Conservation (phyloP, 148 eudicot genomes). For the Polygonum maritimum region DNA sequence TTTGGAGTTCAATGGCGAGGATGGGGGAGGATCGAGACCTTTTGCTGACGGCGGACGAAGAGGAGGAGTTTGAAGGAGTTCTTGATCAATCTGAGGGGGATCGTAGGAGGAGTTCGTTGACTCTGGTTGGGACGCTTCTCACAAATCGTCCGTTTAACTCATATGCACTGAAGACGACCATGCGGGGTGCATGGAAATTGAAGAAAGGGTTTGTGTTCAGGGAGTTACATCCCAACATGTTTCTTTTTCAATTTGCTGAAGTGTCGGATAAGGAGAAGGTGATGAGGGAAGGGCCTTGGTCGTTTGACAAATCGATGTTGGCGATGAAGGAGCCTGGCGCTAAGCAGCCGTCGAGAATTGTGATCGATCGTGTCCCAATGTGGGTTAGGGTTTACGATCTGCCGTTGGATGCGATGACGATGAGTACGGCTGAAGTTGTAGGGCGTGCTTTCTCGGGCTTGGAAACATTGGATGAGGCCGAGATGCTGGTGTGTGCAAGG, state of each 20-base stretch:
- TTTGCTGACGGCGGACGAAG: too few species aligned
- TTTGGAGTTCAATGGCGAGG: too few species aligned
- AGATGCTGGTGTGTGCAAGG: background rate
- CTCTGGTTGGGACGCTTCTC: background rate
- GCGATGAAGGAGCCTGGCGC: background rate
- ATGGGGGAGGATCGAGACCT: too few species aligned
- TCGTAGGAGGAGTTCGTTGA: too few species aligned
- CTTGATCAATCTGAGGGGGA: too few species aligned
- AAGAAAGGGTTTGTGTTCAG: background rate
- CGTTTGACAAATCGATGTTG: background rate
- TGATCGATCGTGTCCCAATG: background rate
- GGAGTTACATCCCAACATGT: background rate
- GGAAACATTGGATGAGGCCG: background rate
- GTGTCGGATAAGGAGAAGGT: background rate
- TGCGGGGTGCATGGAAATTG: background rate
- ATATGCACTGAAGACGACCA: background rate
- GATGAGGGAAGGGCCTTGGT: background rate
- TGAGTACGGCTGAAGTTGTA: background rate
- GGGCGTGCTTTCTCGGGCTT: background rate
- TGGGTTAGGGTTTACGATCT: background rate
- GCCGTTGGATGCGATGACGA: background rate
- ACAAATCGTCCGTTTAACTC: background rate
- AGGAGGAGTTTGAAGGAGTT: too few species aligned
- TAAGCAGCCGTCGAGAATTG: background rate
- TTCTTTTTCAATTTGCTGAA: background rate